phyloP scores from a whole-genome alignment of 164 flowering plant genomes.

The Dillenia suffruticosa region DNA sequence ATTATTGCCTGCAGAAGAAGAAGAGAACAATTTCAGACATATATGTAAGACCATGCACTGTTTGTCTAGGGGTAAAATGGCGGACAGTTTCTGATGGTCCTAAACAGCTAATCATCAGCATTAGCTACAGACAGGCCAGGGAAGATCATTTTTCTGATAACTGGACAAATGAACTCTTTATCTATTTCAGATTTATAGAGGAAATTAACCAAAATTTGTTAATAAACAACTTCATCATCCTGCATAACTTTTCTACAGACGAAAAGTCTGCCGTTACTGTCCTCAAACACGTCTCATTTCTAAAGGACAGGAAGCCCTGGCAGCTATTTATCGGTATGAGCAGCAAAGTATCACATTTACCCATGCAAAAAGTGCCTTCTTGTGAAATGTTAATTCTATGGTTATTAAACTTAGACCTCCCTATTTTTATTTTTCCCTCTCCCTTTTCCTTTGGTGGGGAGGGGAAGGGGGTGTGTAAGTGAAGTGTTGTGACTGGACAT shows the following conservation, averaged over 20 bases:
- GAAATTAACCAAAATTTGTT: too few relatives aligned
- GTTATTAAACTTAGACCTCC: too few relatives aligned
- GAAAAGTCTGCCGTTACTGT: not conserved
- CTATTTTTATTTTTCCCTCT: too few relatives aligned
- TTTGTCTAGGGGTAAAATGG: not conserved
- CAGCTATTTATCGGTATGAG: too few relatives aligned
- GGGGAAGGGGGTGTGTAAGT: too few relatives aligned
- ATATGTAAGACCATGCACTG: not conserved
- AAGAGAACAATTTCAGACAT: constrained; percentile 2
- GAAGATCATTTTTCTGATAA: not conserved
- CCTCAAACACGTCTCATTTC: not conserved
- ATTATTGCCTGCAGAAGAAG: constrained; percentile 30
- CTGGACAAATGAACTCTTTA: not conserved
- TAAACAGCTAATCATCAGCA: not conserved
- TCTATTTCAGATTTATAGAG: not conserved
- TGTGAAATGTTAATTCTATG: too few relatives aligned
- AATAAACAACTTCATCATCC: too few relatives aligned
- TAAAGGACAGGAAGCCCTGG: not conserved
- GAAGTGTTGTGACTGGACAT: too few relatives aligned
- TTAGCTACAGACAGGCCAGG: not conserved
- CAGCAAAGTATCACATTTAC: too few relatives aligned
- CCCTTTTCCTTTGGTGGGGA: too few relatives aligned
- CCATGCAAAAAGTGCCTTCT: too few relatives aligned
- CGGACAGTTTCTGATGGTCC: not conserved
- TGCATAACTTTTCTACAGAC: too few relatives aligned